These are phyloP conservation scores for Cryptococcus hybrid DNA, from an alignment of 1,284 basidiomycete genomes.

Conservation along the genomic window DNA sequence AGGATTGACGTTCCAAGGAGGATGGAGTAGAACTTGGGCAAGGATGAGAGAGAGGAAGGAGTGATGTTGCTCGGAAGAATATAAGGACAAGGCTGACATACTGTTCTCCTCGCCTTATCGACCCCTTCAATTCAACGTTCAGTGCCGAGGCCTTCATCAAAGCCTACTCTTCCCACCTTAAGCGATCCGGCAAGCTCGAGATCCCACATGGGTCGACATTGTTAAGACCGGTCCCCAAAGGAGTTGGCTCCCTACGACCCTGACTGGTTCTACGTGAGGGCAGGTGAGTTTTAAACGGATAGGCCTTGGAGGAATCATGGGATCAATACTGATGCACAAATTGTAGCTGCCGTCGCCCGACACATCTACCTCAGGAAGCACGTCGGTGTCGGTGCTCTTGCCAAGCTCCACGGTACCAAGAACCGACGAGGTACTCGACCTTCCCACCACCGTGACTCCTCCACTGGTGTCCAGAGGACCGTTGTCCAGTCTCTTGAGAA, in stretches of 20 bases:
- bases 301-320: not conserved
- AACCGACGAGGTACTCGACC: constrained; percentile 94
- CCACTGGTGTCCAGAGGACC: constrained; percentile 84
- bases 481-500: constrained; percentile 97
- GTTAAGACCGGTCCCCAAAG: constrained; percentile 97
- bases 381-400: constrained; percentile 92
- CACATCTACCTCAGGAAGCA: constrained; percentile 99
- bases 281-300: constrained; percentile 62
- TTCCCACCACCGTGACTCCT: constrained; percentile 87
- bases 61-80: not conserved
- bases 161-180: constrained; percentile 75
- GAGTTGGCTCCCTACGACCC: constrained; percentile 99
- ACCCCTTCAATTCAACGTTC: not conserved
- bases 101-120: not conserved
- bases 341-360: constrained; percentile 86
- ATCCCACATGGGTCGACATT: constrained; percentile 97
- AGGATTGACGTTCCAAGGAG: not conserved
- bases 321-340: not conserved
- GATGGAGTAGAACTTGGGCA: not conserved
- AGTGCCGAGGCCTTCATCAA: constrained; percentile 69
- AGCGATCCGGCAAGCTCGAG: constrained; percentile 75
- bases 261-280: constrained; percentile 99
- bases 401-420: constrained; percentile 95
- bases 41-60: not conserved
- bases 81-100: not conserved